Base-by-base conservation (phyloP, 1,284 basidiomycete genomes). In the Sanghuangporus sanghuang region DNA sequence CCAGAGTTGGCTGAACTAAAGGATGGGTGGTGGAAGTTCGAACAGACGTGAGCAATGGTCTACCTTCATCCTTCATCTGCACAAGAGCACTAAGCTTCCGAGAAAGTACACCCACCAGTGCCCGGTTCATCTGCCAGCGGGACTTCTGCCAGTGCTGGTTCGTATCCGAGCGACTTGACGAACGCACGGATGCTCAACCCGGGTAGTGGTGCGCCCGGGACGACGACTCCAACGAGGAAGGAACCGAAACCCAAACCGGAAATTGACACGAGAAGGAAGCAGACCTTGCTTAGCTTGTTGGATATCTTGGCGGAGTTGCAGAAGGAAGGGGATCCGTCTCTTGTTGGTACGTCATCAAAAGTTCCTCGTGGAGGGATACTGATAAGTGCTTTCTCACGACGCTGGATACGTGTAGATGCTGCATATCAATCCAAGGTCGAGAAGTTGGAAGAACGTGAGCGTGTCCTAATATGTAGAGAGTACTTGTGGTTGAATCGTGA, bases 241-340 rank as follows among this genome's bases (percentile, higher is more conserved):
- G 63, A 64, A 21, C 55, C 14, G 2, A 57, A 49, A 36, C 59
- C 58, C 3, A 57, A 49, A 27, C 59, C 63, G 8, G 54, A 44
- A 6, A 57, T 64, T 14, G 59, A 64, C 46, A 64, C 64, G 52
- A 78, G 71, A 65, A 76, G 87, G 49, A 85, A 81, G 69, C 82
- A 87, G 69, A 88, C 86, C 0, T 79, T 90, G 59, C 73, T 87
- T 48, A 86, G 79, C 67, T 72, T 90, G 66, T 79, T 92, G 59
- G 87, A 91, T 67, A 78, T 79, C 42, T 70, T 83, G 66, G 81
- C 84, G 67, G 82, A 90, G 64, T 68, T 91, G 66, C 79, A 80
- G 69, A 78, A 80, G 60, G 81, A 83, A 23, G 62, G 46, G 46
- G 18, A 39, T 12, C 48, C 59, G 48, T 54, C 58, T 54, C 38